These are phyloP conservation scores for Mortierella sp. DNA, from an alignment of 371 early-diverging fungal species.

Conservation along the genomic window DNA sequence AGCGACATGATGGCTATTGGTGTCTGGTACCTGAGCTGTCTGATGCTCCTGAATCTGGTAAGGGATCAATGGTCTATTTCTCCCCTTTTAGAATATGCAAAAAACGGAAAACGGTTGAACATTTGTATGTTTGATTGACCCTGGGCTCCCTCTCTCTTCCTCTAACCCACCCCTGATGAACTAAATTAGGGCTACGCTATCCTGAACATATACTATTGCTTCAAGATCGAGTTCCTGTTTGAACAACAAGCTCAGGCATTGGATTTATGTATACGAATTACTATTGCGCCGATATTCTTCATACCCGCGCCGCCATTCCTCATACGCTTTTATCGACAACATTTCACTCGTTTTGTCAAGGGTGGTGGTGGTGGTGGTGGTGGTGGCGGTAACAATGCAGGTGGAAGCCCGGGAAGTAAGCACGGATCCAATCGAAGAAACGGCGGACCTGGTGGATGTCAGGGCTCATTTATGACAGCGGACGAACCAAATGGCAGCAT, in stretches of 20 bases:
- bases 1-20: constrained; percentile 46
- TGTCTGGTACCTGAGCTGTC: constrained; percentile 40
- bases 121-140: background rate
- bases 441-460: background rate
- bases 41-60: constrained; percentile 24
- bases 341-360: constrained; percentile 11
- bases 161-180: too few species aligned
- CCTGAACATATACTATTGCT: constrained; percentile 21
- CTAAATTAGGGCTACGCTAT: constrained; percentile 17
- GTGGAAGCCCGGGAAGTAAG: background rate
- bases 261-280: constrained; percentile 37
- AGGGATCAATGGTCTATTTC: too few species aligned
- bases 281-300: constrained; percentile 31
- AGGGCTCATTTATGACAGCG: constrained; percentile 6
- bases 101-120: background rate
- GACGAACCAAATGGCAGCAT: constrained; percentile 1
- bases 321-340: constrained; percentile 26
- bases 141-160: background rate
- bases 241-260: constrained; percentile 23
- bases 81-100: too few species aligned
- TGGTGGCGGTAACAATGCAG: background rate
- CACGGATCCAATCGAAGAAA: background rate
- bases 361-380: constrained; percentile 6
- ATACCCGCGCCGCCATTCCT: constrained; percentile 35
- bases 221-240: constrained; percentile 1